Evolutionary conservation across 2,329 filamentous ascomycete genomes (phyloP).

Genomic region (Aspergillus awamori): DNA sequence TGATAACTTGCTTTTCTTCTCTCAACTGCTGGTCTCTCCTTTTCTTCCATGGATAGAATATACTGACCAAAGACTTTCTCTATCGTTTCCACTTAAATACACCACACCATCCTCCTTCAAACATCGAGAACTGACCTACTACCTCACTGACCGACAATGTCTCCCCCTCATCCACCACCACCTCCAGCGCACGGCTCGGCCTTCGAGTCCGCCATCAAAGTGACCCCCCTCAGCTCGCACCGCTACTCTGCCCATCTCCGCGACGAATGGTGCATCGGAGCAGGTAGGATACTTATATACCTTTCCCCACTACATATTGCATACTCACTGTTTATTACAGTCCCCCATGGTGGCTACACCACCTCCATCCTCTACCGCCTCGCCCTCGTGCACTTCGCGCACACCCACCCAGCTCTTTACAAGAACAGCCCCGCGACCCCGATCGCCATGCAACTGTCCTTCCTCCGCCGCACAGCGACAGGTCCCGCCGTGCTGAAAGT

Average conservation of each 20-base stretch:
- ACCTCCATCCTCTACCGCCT: conserved; percentile 65
- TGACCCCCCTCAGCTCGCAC: conserved; percentile 51
- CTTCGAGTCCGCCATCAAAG: conserved; percentile 43
- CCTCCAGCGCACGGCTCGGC: conserved; percentile 26
- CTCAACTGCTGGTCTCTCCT: no score
- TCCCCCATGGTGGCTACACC: conserved; percentile 72
- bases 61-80: no score
- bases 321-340: conserved; percentile 41
- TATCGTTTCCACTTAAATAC: no score
- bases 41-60: no score
- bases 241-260: conserved; percentile 60
- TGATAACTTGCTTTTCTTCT: no score
- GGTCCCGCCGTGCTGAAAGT: conserved; percentile 62
- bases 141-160: conserved; percentile 9
- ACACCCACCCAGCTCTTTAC: conserved; percentile 58
- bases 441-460: conserved; percentile 66
- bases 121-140: background rate
- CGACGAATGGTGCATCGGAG: conserved; percentile 67
- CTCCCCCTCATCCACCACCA: conserved; percentile 9
- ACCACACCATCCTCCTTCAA: background rate
- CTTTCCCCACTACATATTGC: no score
- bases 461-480: conserved; percentile 64
- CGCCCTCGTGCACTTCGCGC: conserved; percentile 62
- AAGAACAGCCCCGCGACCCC: conserved; percentile 54
- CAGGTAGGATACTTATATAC: conserved; percentile 47